A percentile compares a stretch with the other conserved stretches of the same genome.
Evolutionary conservation across 495 filamentous ascomycete genomes (phyloP).

Genomic region (Xylaria grammica): DNA sequence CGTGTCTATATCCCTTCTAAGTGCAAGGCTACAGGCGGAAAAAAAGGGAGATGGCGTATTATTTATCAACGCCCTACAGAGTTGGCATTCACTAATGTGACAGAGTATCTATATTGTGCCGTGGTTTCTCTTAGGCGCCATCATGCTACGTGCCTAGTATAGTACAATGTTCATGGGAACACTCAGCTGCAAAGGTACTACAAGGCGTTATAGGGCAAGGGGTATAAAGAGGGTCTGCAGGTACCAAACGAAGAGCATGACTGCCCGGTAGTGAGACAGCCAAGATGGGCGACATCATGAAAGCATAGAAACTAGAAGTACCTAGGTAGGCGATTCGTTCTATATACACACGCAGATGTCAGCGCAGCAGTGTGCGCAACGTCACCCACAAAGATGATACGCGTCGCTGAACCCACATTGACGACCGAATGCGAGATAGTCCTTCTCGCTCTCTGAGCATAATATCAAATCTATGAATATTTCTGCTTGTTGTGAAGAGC

Average conservation of each 20-base stretch:
- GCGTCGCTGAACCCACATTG: background rate
- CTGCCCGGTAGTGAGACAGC: background rate
- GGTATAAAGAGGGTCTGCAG: background rate
- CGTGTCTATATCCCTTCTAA: background rate
- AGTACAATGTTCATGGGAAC: background rate
- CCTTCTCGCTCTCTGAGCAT: too few species aligned
- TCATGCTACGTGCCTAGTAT: background rate
- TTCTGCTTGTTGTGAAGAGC: too few species aligned
- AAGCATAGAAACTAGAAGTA: background rate
- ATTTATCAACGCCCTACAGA: background rate
- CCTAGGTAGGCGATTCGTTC: background rate
- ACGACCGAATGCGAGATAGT: too few species aligned
- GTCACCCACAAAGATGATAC: too few species aligned
- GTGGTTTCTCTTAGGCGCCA: background rate
- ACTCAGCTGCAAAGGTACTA: background rate
- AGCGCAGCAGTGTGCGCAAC: too few species aligned
- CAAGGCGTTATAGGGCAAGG: conserved; percentile 16
- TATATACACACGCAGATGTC: conserved; percentile 3
- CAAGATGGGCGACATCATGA: background rate
- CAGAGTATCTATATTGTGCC: background rate
- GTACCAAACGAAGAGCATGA: background rate
- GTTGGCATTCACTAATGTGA: background rate
- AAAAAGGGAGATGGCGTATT: background rate
- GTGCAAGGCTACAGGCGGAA: conserved; percentile 3
- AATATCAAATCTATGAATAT: too few species aligned